Conservation (phyloP, 345 rosid species). For the Linum tenue region DNA sequence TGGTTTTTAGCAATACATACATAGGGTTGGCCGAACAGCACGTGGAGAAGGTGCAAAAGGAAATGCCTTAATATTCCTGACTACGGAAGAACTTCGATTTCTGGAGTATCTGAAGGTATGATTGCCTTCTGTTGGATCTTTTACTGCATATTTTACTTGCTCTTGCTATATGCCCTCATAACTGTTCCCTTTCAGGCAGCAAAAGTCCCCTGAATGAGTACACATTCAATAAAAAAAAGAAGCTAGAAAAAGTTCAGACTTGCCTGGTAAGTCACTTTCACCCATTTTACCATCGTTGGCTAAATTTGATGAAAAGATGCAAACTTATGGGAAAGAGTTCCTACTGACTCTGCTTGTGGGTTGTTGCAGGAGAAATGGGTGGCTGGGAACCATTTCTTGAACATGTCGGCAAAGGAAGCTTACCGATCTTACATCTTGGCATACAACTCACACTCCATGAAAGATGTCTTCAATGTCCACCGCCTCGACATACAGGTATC, state of each 20-base stretch:
- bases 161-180: neutral
- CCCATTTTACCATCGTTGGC: too few species aligned
- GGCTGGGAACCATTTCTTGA: constrained; percentile 51
- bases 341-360: neutral
- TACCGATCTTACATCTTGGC: constrained; percentile 82
- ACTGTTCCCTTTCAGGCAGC: constrained; percentile 43
- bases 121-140: too few species aligned
- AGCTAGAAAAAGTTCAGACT: constrained; percentile 71
- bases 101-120: constrained; percentile 81
- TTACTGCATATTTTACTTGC: neutral
- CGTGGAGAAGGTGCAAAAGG: constrained; percentile 98
- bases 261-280: constrained; percentile 48
- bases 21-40: constrained; percentile 98
- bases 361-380: constrained; percentile 75
- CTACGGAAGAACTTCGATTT: constrained; percentile 89
- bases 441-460: constrained; percentile 87
- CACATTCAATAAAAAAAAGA: constrained; percentile 66
- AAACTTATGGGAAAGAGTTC: neutral
- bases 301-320: neutral
- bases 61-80: constrained; percentile 81
- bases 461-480: constrained; percentile 89
- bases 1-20: constrained; percentile 78
- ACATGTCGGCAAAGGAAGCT: constrained; percentile 88
- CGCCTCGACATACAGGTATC: constrained; percentile 84
- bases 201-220: constrained; percentile 83